Percentiles rank a stretch among this genome's conserved stretches.
Conservation (phyloP, 179 eudicot genomes). For the Actinidia polygama region DNA sequence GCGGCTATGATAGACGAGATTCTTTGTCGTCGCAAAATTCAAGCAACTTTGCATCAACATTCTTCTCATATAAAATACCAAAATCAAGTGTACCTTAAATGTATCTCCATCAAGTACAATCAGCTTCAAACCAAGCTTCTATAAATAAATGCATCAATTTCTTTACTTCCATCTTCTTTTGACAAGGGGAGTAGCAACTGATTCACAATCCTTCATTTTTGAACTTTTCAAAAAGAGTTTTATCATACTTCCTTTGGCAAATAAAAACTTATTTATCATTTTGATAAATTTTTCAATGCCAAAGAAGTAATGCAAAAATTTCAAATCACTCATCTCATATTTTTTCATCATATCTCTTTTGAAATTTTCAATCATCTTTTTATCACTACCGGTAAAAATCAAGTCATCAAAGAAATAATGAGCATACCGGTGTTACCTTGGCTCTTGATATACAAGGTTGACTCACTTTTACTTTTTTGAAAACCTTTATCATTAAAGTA, state of each 20-base stretch:
- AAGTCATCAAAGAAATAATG: not conserved
- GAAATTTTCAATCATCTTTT: no score
- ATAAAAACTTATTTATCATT: not conserved
- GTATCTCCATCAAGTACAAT: no score
- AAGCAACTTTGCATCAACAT: no score
- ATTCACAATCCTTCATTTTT: not conserved
- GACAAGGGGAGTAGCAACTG: not conserved
- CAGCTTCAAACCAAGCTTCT: not conserved
- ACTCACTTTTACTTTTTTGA: not conserved
- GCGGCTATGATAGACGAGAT: no score
- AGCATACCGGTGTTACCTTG: not conserved
- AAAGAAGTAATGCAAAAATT: not conserved
- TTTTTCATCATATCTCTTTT: not conserved
- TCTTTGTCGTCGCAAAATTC: no score
- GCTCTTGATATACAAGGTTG: slow-evolving; percentile 1
- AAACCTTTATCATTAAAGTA: not conserved
- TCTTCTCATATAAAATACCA: no score
- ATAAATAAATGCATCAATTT: no score
- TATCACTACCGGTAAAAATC: not conserved
- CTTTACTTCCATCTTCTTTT: not conserved
- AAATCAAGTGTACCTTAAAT: no score
- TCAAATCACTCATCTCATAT: slow-evolving; percentile 10
- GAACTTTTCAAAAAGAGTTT: not conserved
- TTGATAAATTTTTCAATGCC: not conserved
- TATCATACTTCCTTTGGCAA: not conserved